Evolutionary conservation across 2,329 filamentous ascomycete species (phyloP), one percentile per base, ranked within the genome.

Genomic region (Penicillium rolfsii): DNA sequence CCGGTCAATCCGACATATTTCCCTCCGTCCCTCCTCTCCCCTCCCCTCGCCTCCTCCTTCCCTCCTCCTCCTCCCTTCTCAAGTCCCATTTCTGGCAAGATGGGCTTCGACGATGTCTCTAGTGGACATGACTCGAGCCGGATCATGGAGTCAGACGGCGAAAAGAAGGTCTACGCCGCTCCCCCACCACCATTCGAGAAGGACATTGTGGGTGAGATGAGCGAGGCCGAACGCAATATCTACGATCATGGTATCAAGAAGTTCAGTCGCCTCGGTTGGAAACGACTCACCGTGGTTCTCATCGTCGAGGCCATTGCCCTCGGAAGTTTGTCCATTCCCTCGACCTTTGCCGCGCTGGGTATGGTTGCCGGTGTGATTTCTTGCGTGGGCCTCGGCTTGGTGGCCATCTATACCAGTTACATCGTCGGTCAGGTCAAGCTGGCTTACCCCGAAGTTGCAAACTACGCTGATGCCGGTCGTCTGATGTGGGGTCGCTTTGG

Each of bases 231-330:
- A 55, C 58, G 58, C 26, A 35, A 60, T 19, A 35, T 63, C 46
- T 60, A 60, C 35, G 55, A 63, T 8, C 57, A 62, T 26, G 62
- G 62, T n/a, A 57, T 62, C 36, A 49, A 63, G 35, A 66, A 59
- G 35, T 69, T 65, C 43, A 65, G 60, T 33, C 63, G 61, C 22
- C 72, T 82, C 30, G 76, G 82, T 52, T 84, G 82, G 82, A 81
- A 82, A 68, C 76, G 79, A 24, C 71, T 82, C 28, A 82, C 80
- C 2, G 72, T 82, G 35, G 79, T 81, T 59, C 69, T 82, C 56
- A 80, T 82, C 49, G 81, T 82, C 45, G 81, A 83, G 65, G 80
- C 81, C 24, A 81, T 82, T 58, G 79, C 80, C 8, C 74, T 82
- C 22, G 81, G 80, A 52, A 77, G 75, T 33, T 72, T 81, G 62